Percentiles rank a stretch among this genome's conserved stretches.
phyloP scores from a whole-genome alignment of 129 eudicot species.

The Arctium lappa region DNA sequence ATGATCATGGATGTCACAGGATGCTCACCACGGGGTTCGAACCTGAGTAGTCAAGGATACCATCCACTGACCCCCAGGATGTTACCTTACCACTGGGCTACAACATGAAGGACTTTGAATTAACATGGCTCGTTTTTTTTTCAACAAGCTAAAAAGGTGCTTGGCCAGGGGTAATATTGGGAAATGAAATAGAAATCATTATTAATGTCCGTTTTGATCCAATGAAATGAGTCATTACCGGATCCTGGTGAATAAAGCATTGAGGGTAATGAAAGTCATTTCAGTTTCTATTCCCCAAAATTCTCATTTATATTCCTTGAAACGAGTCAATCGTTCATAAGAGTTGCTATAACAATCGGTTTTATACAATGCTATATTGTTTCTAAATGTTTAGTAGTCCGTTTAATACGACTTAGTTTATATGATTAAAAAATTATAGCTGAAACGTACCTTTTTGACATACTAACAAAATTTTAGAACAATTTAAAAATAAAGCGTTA shows the following conservation, averaged over 20 bases:
- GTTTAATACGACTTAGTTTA: not conserved
- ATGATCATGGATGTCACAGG: too few relatives aligned
- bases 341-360: too few relatives aligned
- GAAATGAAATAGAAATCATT: not conserved
- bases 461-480: not conserved
- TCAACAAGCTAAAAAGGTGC: not conserved
- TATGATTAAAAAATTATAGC: too few relatives aligned
- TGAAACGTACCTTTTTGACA: not conserved
- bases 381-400: not conserved
- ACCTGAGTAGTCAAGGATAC: too few relatives aligned
- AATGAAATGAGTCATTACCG: not conserved
- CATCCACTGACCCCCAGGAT: too few relatives aligned
- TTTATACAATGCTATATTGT: too few relatives aligned
- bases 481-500: not conserved
- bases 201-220: not conserved
- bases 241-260: not conserved
- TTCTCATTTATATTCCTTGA: too few relatives aligned
- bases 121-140: not conserved
- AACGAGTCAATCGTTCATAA: not conserved
- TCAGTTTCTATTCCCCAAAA: not conserved
- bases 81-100: too few relatives aligned
- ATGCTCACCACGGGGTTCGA: too few relatives aligned
- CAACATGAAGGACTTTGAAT: too few relatives aligned
- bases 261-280: not conserved
- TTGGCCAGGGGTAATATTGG: not conserved